Conservation (phyloP, 495 filamentous ascomycete genomes). For the Podospora anserina region DNA sequence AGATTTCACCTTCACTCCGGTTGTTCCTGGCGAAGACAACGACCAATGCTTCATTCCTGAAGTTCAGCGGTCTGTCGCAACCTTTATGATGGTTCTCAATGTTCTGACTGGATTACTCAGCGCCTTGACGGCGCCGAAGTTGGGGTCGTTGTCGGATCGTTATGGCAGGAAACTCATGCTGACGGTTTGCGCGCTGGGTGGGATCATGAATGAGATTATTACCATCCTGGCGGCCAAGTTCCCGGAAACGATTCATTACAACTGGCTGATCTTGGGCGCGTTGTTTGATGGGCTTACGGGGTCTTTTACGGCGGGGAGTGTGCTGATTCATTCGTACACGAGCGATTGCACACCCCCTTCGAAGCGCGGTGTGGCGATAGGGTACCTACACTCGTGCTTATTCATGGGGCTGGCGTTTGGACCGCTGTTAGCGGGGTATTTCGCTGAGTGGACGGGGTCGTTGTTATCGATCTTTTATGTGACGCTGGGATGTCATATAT, state of each 20-base stretch:
- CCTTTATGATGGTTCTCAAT: slow-evolving; percentile 70
- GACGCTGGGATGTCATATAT: slow-evolving; percentile 62
- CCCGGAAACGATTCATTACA: slow-evolving; percentile 66
- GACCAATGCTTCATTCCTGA: slow-evolving; percentile 65
- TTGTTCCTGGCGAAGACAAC: slow-evolving; percentile 64
- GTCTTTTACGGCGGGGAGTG: slow-evolving; percentile 79
- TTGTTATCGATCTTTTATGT: slow-evolving; percentile 76
- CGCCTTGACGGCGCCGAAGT: slow-evolving; percentile 73
- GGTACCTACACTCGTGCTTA: slow-evolving; percentile 80
- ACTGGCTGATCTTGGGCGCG: slow-evolving; percentile 69
- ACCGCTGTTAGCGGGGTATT: slow-evolving; percentile 70
- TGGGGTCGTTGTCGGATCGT: slow-evolving; percentile 84
- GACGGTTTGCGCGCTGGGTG: slow-evolving; percentile 61
- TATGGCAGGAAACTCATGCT: slow-evolving; percentile 76
- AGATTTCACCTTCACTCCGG: slow-evolving; percentile 56
- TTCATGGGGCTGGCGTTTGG: slow-evolving; percentile 84
- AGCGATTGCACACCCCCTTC: slow-evolving; percentile 81
- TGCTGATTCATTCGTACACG: slow-evolving; percentile 78
- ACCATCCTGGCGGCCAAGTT: slow-evolving; percentile 72
- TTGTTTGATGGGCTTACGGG: slow-evolving; percentile 79
- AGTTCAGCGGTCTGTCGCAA: slow-evolving; percentile 70
- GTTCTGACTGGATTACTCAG: slow-evolving; percentile 67
- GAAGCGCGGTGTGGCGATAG: slow-evolving; percentile 79
- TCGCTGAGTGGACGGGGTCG: slow-evolving; percentile 67
- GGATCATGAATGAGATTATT: slow-evolving; percentile 65